Evolutionary conservation across 1,284 basidiomycete genomes (phyloP).

Genomic region (Inonotus obliquus): DNA sequence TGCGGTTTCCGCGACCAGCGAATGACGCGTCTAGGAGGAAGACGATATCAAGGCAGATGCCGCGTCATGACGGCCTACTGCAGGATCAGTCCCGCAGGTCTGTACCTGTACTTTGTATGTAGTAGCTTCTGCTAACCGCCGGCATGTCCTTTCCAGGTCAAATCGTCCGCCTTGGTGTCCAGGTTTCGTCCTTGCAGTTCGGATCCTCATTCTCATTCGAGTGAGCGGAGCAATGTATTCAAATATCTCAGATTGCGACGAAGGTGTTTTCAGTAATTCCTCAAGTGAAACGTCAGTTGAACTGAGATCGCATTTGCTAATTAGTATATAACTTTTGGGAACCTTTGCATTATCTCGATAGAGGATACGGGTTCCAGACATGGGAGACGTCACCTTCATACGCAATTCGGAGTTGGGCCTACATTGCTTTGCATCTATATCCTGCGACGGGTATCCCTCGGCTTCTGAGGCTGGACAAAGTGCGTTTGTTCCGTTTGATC

Average conservation of each 20-base stretch:
- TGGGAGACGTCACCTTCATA: slow-evolving; percentile 95
- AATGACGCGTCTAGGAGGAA: slow-evolving; percentile 20
- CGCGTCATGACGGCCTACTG: slow-evolving; percentile 59
- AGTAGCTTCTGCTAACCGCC: neutral
- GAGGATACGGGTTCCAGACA: slow-evolving; percentile 90
- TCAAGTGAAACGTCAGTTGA: neutral
- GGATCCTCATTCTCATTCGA: slow-evolving; percentile 79
- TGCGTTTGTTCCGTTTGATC: slow-evolving; percentile 25
- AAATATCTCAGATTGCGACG: slow-evolving; percentile 96
- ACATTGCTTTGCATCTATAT: slow-evolving; percentile 73
- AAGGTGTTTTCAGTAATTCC: slow-evolving; percentile 54
- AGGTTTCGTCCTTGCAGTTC: slow-evolving; percentile 75
- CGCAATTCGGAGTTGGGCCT: slow-evolving; percentile 92
- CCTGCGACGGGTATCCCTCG: slow-evolving; percentile 44
- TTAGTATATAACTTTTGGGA: slow-evolving; percentile 99
- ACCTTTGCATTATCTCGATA: slow-evolving; percentile 85
- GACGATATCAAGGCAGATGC: slow-evolving; percentile 30
- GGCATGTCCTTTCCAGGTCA: slow-evolving; percentile 35
- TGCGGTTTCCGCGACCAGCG: slow-evolving; percentile 13
- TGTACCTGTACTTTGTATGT: slow-evolving; percentile 20
- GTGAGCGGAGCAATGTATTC: slow-evolving; percentile 91
- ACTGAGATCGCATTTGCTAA: neutral
- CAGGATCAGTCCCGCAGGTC: slow-evolving; percentile 75
- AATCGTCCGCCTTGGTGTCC: slow-evolving; percentile 80
- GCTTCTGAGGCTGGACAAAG: slow-evolving; percentile 47